These are phyloP conservation scores for Pleurotus eryngii DNA, from an alignment of 768 basidiomycete species.

Conservation along the genomic window DNA sequence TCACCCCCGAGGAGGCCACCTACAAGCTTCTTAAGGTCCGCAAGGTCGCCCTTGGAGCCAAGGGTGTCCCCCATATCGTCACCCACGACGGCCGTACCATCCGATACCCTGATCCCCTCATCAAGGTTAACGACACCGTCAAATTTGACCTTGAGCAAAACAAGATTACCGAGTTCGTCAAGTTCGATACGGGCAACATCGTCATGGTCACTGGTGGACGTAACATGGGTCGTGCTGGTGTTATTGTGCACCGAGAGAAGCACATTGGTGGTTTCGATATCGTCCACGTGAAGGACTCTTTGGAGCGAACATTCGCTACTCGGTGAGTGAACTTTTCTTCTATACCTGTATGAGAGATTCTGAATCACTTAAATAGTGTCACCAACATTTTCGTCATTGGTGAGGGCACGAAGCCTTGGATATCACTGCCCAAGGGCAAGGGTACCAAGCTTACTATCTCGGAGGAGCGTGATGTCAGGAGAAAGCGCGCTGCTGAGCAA, in stretches of 20 bases:
- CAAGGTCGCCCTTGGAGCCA: constrained; percentile 85
- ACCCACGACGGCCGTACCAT: constrained; percentile 99
- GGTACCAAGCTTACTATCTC: constrained; percentile 97
- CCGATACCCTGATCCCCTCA: constrained; percentile 95
- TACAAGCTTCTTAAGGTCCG: constrained; percentile 97
- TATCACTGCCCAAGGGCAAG: constrained; percentile 97
- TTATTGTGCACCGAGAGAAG: constrained; percentile 95
- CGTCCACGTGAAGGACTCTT: constrained; percentile 93
- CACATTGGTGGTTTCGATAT: constrained; percentile 99
- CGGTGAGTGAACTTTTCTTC: constrained; percentile 53
- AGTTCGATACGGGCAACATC: constrained; percentile 97
- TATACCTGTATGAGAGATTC: background rate
- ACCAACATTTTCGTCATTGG: constrained; percentile 99
- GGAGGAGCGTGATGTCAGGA: constrained; percentile 91
- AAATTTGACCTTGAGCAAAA: constrained; percentile 94
- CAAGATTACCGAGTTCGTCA: constrained; percentile 90
- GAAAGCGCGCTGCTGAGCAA: constrained; percentile 75
- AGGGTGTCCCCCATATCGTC: constrained; percentile 95
- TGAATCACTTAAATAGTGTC: constrained; percentile 46
- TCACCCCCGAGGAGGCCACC: constrained; percentile 93
- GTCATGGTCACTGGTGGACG: constrained; percentile 98
- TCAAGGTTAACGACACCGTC: constrained; percentile 96
- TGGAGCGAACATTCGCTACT: constrained; percentile 96
- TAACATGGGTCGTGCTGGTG: constrained; percentile 98
- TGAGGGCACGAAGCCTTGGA: constrained; percentile 92